Evolutionary conservation across 441 rosid genomes (phyloP).

Genomic region (Euphorbia corollata): DNA sequence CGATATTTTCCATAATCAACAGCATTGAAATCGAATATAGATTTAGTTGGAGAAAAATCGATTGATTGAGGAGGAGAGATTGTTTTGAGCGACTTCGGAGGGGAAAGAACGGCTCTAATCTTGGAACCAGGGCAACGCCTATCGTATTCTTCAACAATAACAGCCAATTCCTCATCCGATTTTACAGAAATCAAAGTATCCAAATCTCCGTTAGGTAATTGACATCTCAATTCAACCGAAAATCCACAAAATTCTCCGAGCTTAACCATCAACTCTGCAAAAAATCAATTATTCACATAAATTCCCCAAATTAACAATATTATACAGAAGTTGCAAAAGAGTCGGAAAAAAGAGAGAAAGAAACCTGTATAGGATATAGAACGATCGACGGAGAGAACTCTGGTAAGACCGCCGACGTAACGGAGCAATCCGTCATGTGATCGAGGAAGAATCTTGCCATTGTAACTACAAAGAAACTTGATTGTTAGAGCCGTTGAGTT

Average conservation of each 20-base stretch:
- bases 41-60: constrained; percentile 25
- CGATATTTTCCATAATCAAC: constrained; percentile 19
- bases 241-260: constrained; percentile 64
- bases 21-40: constrained; percentile 16
- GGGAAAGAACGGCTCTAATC: constrained; percentile 55
- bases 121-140: constrained; percentile 31
- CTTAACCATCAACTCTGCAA: constrained; percentile 68
- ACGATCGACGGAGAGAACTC: constrained; percentile 60
- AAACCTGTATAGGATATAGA: constrained; percentile 55
- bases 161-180: constrained; percentile 62
- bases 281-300: not conserved
- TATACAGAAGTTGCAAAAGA: not conserved
- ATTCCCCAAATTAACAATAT: not conserved
- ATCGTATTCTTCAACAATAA: constrained; percentile 53
- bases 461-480: constrained; percentile 79
- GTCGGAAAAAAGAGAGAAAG: not conserved
- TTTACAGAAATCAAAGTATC: constrained; percentile 67
- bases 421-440: constrained; percentile 63
- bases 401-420: constrained; percentile 74
- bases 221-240: constrained; percentile 57
- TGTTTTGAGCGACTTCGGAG: constrained; percentile 38
- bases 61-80: constrained; percentile 40
- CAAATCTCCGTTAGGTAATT: constrained; percentile 63
- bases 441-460: constrained; percentile 68
- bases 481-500: constrained; percentile 15